phyloP scores from a whole-genome alignment of 2,329 filamentous ascomycete species.

The Bimuria novae-zelandiae region DNA sequence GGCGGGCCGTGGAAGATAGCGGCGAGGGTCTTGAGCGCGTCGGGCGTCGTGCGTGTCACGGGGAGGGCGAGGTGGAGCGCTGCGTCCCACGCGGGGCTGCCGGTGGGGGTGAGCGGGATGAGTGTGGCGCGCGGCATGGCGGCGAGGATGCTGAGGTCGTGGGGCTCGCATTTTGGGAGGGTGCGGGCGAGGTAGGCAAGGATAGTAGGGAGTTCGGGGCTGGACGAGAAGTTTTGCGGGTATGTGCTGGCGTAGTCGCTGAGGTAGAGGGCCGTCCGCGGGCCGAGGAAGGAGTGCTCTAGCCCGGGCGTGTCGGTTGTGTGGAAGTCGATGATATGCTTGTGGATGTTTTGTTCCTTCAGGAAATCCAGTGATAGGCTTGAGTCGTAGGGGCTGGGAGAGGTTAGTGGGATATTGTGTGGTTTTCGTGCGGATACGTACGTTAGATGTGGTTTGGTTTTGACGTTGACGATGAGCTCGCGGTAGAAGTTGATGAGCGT shows the following conservation, averaged over 20 bases:
- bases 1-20: slow-evolving; percentile 60
- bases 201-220: slow-evolving; percentile 51
- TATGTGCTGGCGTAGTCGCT: slow-evolving; percentile 61
- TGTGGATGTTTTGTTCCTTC: slow-evolving; percentile 56
- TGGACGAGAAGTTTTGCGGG: slow-evolving; percentile 59
- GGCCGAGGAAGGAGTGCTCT: slow-evolving; percentile 59
- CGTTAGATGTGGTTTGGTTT: slow-evolving; percentile 35
- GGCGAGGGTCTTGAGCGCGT: slow-evolving; percentile 60
- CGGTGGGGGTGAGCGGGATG: slow-evolving; percentile 49
- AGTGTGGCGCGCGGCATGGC: slow-evolving; percentile 60
- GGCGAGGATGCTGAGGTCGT: slow-evolving; percentile 62
- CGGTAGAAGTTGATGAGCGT: slow-evolving; percentile 62
- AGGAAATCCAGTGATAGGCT: slow-evolving; percentile 58
- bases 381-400: slow-evolving; percentile 40
- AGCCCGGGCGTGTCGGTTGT: slow-evolving; percentile 55
- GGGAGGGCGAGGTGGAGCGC: slow-evolving; percentile 56
- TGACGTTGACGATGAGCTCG: slow-evolving; percentile 55
- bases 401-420: slow-evolving; percentile 6
- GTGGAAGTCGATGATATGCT: slow-evolving; percentile 55
- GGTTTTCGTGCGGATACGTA: slow-evolving; percentile 16
- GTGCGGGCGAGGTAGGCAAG: slow-evolving; percentile 54
- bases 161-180: slow-evolving; percentile 59
- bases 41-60: slow-evolving; percentile 57
- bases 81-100: slow-evolving; percentile 43
- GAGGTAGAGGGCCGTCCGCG: slow-evolving; percentile 61